phyloP scores from a whole-genome alignment of 2,329 filamentous ascomycete genomes.

The Aspergillus tanneri region DNA sequence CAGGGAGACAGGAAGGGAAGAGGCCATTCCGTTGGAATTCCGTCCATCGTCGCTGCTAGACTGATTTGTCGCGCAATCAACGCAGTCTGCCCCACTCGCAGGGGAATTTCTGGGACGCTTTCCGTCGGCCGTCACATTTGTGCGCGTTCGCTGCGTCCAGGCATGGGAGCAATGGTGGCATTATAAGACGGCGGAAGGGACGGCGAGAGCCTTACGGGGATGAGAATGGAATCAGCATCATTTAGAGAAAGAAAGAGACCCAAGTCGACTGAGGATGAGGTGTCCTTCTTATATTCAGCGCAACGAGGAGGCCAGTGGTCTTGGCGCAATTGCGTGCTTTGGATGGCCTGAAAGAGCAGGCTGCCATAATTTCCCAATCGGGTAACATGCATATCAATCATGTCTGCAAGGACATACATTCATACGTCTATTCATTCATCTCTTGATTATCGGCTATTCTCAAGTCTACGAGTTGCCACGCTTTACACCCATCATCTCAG shows the following conservation, averaged over 20 bases:
- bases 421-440: no score
- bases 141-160: neutral
- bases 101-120: conserved; percentile 18
- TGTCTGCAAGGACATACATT: no score
- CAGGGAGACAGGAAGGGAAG: no score
- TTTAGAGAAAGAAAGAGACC: neutral
- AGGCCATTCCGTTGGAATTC: neutral
- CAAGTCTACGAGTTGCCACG: no score
- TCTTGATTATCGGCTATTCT: no score
- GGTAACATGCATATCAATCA: no score
- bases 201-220: neutral
- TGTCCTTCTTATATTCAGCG: conserved; percentile 31
- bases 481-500: no score
- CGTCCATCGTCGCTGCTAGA: neutral
- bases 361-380: neutral
- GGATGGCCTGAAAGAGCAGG: conserved; percentile 7
- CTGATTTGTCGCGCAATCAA: conserved; percentile 12
- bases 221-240: no score
- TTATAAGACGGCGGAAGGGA: neutral
- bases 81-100: conserved; percentile 25
- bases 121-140: conserved; percentile 24
- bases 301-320: conserved; percentile 18
- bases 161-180: neutral
- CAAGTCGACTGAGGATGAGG: conserved; percentile 17
- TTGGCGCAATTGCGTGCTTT: conserved; percentile 40